These are phyloP conservation scores for Davidsoniella eucalypti DNA, from an alignment of 2,329 filamentous ascomycete genomes.

Conservation along the genomic window DNA sequence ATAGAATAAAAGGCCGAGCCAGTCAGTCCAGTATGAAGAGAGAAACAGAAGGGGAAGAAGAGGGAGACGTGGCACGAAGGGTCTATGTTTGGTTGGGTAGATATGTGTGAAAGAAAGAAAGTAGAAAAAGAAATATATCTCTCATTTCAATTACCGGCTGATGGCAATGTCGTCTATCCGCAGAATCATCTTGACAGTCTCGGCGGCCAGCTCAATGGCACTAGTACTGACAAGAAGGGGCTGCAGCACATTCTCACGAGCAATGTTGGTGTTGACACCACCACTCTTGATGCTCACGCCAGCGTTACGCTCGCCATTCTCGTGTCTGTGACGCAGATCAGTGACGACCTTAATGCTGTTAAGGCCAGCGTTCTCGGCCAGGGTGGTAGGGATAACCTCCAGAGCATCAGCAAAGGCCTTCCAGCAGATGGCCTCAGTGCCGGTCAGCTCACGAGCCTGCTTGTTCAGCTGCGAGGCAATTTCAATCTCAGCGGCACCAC, in stretches of 20 bases:
- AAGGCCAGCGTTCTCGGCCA: constrained; percentile 91
- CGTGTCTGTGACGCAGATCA: constrained; percentile 83
- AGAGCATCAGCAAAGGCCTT: constrained; percentile 96
- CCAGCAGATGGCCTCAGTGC: constrained; percentile 96
- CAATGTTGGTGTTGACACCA: constrained; percentile 91
- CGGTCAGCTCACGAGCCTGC: constrained; percentile 65
- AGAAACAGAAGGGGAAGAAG: background rate
- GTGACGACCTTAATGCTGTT: constrained; percentile 99
- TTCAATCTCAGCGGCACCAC: constrained; percentile 91
- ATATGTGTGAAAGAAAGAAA: background rate
- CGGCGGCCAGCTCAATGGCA: constrained; percentile 87
- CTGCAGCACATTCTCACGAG: constrained; percentile 92
- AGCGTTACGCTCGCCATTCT: constrained; percentile 86
- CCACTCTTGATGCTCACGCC: constrained; percentile 97
- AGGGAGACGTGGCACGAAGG: background rate
- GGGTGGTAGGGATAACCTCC: constrained; percentile 89
- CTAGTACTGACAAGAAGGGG: constrained; percentile 93
- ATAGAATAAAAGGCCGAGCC: no score
- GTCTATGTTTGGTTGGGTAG: background rate
- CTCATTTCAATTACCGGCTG: constrained; percentile 30
- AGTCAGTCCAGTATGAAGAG: no score
- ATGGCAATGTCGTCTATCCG: constrained; percentile 52
- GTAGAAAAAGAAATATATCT: background rate
- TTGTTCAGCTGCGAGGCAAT: constrained; percentile 75
- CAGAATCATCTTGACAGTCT: constrained; percentile 92